Conservation (phyloP, 1,284 basidiomycete genomes). For the Lentinus polychrous region DNA sequence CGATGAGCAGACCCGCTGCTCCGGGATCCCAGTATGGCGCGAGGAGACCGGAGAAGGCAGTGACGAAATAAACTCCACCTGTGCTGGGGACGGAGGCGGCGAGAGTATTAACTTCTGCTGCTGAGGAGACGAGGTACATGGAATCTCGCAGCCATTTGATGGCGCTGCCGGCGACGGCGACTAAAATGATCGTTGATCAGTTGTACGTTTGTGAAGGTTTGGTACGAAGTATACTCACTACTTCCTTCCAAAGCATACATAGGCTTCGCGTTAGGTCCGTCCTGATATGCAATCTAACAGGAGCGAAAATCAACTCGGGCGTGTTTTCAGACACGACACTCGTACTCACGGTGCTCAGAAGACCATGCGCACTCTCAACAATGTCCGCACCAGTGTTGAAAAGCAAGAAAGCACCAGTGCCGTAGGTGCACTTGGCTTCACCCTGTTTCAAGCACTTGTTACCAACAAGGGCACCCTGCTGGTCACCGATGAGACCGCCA, state of each 20-base stretch:
- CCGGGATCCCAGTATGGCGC: slow-evolving; percentile 92
- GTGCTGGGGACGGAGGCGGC: slow-evolving; percentile 76
- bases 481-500: slow-evolving; percentile 91
- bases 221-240: slow-evolving; percentile 44
- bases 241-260: slow-evolving; percentile 94
- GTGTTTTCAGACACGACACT: slow-evolving; percentile 17
- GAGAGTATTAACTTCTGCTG: slow-evolving; percentile 80
- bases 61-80: slow-evolving; percentile 96
- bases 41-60: slow-evolving; percentile 89
- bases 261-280: slow-evolving; percentile 72
- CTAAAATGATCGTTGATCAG: slow-evolving; percentile 28
- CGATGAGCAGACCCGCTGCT: slow-evolving; percentile 80
- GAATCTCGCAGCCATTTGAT: slow-evolving; percentile 97
- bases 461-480: slow-evolving; percentile 93
- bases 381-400: slow-evolving; percentile 91
- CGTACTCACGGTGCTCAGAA: slow-evolving; percentile 75
- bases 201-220: not conserved
- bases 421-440: slow-evolving; percentile 93
- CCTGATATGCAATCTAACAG: slow-evolving; percentile 81
- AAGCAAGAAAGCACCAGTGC: slow-evolving; percentile 93
- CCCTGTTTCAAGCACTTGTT: slow-evolving; percentile 88
- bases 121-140: slow-evolving; percentile 76
- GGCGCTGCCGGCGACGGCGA: slow-evolving; percentile 92
- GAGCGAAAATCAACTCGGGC: too few relatives aligned
- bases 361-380: slow-evolving; percentile 79